These are phyloP conservation scores for Epithele typhae DNA, from an alignment of 768 basidiomycete species.

Conservation along the genomic window DNA sequence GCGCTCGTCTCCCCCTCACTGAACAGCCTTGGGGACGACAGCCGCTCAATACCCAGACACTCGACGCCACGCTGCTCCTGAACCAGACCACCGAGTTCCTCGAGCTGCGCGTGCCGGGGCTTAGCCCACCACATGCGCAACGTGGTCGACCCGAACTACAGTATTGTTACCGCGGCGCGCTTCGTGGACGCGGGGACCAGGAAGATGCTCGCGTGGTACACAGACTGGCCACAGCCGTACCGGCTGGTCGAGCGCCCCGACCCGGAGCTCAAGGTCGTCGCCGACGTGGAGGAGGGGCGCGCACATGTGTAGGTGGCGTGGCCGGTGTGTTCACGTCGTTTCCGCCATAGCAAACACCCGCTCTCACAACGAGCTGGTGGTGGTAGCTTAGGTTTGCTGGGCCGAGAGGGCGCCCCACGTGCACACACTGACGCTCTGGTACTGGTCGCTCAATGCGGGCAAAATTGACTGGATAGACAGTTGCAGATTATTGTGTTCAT, in stretches of 20 bases:
- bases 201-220: slow-evolving; percentile 59
- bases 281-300: too few species aligned
- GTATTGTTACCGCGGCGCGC: slow-evolving; percentile 66
- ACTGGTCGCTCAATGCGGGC: too few species aligned
- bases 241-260: slow-evolving; percentile 28
- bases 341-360: too few species aligned
- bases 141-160: slow-evolving; percentile 19
- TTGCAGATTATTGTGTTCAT: too few species aligned
- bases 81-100: slow-evolving; percentile 40
- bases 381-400: too few species aligned
- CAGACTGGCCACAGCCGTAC: slow-evolving; percentile 55
- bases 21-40: slow-evolving; percentile 45
- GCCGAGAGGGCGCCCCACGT: too few species aligned
- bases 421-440: too few species aligned
- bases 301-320: too few species aligned
- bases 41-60: slow-evolving; percentile 37
- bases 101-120: slow-evolving; percentile 25
- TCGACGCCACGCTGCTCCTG: slow-evolving; percentile 25
- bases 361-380: too few species aligned
- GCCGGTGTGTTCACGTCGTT: too few species aligned
- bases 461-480: too few species aligned
- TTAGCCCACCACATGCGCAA: slow-evolving; percentile 6
- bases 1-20: slow-evolving; percentile 48
- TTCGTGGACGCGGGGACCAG: slow-evolving; percentile 47
- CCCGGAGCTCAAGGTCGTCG: slow-evolving; percentile 18